Evolutionary conservation across 495 filamentous ascomycete genomes (phyloP).

Genomic region (Talaromyces ruber): DNA sequence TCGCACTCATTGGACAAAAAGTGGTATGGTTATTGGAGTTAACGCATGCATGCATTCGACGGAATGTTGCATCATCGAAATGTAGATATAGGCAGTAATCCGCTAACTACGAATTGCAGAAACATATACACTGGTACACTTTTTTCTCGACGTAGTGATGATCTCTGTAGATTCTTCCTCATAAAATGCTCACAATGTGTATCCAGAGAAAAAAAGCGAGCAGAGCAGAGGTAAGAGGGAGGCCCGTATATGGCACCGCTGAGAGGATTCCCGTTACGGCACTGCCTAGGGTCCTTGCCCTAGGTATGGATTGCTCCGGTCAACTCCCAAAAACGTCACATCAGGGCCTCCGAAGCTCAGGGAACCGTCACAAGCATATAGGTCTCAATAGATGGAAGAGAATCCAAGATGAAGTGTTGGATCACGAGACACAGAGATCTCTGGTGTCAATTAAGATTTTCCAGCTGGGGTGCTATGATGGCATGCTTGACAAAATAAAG

Average conservation of each 20-base stretch:
- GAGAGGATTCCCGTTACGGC: too few relatives aligned
- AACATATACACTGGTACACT: neutral
- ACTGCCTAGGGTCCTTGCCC: slow-evolving; percentile 4
- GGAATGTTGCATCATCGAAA: neutral
- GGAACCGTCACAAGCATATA: neutral
- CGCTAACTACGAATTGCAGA: neutral
- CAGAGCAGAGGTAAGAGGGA: too few relatives aligned
- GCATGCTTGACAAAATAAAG: too few relatives aligned
- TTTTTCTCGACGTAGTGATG: neutral
- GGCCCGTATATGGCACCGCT: too few relatives aligned
- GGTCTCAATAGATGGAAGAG: too few relatives aligned
- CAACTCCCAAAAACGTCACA: neutral
- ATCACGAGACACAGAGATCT: too few relatives aligned
- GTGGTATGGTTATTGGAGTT: neutral
- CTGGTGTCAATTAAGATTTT: too few relatives aligned
- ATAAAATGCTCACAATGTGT: too few relatives aligned
- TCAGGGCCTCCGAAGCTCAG: slow-evolving; percentile 1
- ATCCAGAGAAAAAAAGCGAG: too few relatives aligned
- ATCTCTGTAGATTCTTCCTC: neutral
- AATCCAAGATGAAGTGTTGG: too few relatives aligned
- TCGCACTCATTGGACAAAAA: neutral
- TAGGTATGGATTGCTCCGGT: neutral
- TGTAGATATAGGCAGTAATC: neutral
- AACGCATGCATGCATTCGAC: neutral
- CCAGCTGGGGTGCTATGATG: too few relatives aligned